phyloP scores from a whole-genome alignment of 495 filamentous ascomycete species.

The Lasiosphaeria miniovina region DNA sequence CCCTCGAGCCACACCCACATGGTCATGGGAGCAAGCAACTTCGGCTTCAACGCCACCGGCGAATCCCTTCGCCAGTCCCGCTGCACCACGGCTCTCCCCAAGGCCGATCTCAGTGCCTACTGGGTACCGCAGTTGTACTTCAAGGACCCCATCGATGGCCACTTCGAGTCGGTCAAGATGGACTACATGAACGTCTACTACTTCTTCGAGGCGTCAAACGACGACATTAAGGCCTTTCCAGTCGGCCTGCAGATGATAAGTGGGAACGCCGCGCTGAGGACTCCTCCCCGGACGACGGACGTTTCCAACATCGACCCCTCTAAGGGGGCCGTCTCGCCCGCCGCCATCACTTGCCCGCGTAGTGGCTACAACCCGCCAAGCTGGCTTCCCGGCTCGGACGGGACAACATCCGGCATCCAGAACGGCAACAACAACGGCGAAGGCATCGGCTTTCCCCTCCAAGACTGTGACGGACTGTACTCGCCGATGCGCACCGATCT shows the following conservation, averaged over 20 bases:
- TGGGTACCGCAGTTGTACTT: constrained; percentile 73
- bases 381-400: constrained; percentile 46
- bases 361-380: constrained; percentile 49
- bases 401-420: constrained; percentile 45
- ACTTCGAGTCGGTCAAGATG: constrained; percentile 62
- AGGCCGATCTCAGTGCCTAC: constrained; percentile 71
- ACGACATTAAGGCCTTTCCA: constrained; percentile 65
- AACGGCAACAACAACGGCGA: constrained; percentile 48
- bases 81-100: constrained; percentile 65
- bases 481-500: constrained; percentile 56
- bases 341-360: constrained; percentile 46
- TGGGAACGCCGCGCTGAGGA: constrained; percentile 56
- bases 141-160: constrained; percentile 55
- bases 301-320: constrained; percentile 38
- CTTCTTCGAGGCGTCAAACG: constrained; percentile 55
- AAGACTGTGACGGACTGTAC: constrained; percentile 50
- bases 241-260: constrained; percentile 68
- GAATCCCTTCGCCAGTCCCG: constrained; percentile 53
- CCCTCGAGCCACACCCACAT: constrained; percentile 63
- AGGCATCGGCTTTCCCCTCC: constrained; percentile 49
- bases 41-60: constrained; percentile 61
- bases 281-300: constrained; percentile 31
- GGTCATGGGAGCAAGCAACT: constrained; percentile 68
- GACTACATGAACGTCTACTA: constrained; percentile 68
- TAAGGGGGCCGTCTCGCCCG: constrained; percentile 41